These are phyloP conservation scores for Aspergillus sp. DNA, from an alignment of 2,329 filamentous ascomycete species.

Conservation along the genomic window DNA sequence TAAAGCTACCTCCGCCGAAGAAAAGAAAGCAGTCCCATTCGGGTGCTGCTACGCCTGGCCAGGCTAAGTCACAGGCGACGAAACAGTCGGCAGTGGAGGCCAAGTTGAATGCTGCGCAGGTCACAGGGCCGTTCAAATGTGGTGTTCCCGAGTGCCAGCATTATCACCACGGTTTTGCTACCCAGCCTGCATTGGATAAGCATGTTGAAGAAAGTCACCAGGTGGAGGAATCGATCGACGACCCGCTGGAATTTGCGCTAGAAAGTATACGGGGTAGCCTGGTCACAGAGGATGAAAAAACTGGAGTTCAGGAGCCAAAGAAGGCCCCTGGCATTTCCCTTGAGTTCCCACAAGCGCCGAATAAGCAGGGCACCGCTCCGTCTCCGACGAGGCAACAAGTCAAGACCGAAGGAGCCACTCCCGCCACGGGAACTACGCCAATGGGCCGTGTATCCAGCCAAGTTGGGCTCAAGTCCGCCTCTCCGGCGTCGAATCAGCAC, in stretches of 20 bases:
- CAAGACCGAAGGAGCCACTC: conserved; percentile 19
- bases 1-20: conserved; percentile 50
- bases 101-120: conserved; percentile 29
- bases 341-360: conserved; percentile 6
- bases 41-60: conserved; percentile 18
- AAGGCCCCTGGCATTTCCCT: conserved; percentile 7
- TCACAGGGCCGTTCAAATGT: conserved; percentile 45
- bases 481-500: conserved; percentile 25
- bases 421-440: conserved; percentile 20
- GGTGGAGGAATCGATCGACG: conserved; percentile 39
- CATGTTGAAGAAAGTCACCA: conserved; percentile 47
- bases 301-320: conserved; percentile 11
- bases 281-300: conserved; percentile 37
- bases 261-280: conserved; percentile 43
- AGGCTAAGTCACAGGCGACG: conserved; percentile 18
- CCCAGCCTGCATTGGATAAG: conserved; percentile 44
- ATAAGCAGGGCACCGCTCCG: conserved; percentile 12
- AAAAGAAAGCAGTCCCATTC: conserved; percentile 46
- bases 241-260: conserved; percentile 49
- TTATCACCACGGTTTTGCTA: conserved; percentile 46
- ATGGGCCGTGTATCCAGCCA: conserved; percentile 27
- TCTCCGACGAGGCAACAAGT: conserved; percentile 19
- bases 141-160: conserved; percentile 43
- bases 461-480: conserved; percentile 22
- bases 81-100: conserved; percentile 33